phyloP scores from a whole-genome alignment of 208 protist genomes.

The Novymonas esmeraldas region DNA sequence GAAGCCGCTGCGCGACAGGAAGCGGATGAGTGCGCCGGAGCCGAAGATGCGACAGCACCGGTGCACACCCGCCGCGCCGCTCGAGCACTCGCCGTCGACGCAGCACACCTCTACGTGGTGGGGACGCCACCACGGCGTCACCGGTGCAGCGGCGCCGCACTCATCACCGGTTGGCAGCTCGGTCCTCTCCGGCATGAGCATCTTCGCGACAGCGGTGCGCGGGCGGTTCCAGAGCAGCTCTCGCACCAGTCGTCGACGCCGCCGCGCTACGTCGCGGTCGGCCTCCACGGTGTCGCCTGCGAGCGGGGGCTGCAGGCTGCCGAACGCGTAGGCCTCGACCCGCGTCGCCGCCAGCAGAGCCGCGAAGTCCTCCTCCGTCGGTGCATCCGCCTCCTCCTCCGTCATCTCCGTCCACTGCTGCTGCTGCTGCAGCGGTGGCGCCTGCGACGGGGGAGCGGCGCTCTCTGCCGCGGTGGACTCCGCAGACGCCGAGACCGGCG shows the following conservation, averaged over 20 bases:
- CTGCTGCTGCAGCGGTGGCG: not conserved
- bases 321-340: slow-evolving; percentile 29
- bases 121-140: slow-evolving; percentile 23
- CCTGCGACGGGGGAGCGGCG: too few species aligned
- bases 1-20: slow-evolving; percentile 64
- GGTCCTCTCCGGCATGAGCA: not conserved
- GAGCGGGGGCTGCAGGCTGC: slow-evolving; percentile 11
- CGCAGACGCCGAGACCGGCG: too few species aligned
- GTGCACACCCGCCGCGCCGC: slow-evolving; percentile 19
- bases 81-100: slow-evolving; percentile 12
- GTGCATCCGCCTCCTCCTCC: not conserved
- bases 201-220: not conserved
- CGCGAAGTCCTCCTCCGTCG: slow-evolving; percentile 11
- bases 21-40: slow-evolving; percentile 40
- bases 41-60: slow-evolving; percentile 61
- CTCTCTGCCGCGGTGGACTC: too few species aligned
- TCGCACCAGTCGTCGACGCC: slow-evolving; percentile 59
- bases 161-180: not conserved
- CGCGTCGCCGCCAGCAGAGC: slow-evolving; percentile 4
- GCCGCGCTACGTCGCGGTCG: slow-evolving; percentile 19
- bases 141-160: not conserved
- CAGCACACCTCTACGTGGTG: slow-evolving; percentile 46
- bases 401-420: not conserved
- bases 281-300: not conserved
- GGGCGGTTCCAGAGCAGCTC: slow-evolving; percentile 80